Base-by-base conservation (phyloP, 2,329 filamentous ascomycete genomes). In the Penicillium capsulatum region DNA sequence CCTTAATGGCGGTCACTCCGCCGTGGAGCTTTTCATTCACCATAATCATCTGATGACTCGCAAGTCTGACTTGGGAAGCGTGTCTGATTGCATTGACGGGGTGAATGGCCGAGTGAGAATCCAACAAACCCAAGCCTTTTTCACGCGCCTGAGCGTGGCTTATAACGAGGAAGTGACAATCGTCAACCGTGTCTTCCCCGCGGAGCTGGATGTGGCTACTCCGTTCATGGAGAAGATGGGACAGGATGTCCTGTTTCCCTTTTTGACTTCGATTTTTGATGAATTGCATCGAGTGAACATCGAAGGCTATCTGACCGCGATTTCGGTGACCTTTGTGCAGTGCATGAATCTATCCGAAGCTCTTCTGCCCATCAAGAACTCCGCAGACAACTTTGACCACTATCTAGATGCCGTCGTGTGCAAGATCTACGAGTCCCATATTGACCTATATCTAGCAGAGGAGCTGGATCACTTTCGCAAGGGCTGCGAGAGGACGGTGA, bases 401-500 rank as follows among this genome's bases (percentile, higher is more conserved):
- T 80, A 82, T 50, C 76, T 84, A 10, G 83, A 81, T 53, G 73
- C 79, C 42, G 75, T 88, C 35, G 74, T 90, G 10, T 69, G 81
- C 11, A 77, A 76, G 47, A 81, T 89, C 1, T 97, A 95, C 55
- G 91, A 95, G 61, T 88, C 85, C 27, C 91, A 97, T 60, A 74
- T 97, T n/a, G 90, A 96, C 60, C 69, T 94, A 1, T 98, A 97
- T 61, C 72, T 98, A 11, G 82, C 88, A 47, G 91, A 96, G 60
- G 92, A 98, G 67, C 72, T 96, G 19, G 86, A 91, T 34, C 83
- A 81, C 58, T 97, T 97, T 64, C 84, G 83, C 19, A 76, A 77
- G 38, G 78, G 83, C 47, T 87, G 86, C 10, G 84, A 91, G 45
- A 71, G 75, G 2, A 81, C 91, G 57, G 91, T 98, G 4, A 76